These are phyloP conservation scores for Apiospora phragmitis DNA, from an alignment of 2,329 filamentous ascomycete genomes.

Conservation along the genomic window DNA sequence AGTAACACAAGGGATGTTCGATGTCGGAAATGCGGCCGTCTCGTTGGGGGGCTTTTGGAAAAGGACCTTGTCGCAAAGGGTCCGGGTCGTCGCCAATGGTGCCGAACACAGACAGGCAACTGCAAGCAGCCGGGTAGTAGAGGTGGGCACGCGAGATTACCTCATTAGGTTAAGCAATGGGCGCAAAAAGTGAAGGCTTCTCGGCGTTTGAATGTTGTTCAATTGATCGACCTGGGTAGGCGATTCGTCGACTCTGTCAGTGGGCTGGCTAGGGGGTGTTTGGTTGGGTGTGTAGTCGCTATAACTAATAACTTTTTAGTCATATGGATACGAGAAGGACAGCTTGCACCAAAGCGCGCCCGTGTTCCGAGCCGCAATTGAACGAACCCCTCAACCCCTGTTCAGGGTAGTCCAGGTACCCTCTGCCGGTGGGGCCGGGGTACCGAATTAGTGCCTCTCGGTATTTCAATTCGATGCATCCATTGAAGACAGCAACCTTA, in stretches of 20 bases:
- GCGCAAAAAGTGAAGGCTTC: not conserved
- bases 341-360: conserved; percentile 26
- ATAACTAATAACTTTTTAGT: conserved; percentile 1
- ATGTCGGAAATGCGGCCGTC: not conserved
- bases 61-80: not conserved
- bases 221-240: not conserved
- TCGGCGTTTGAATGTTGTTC: not conserved
- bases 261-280: not conserved
- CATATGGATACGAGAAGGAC: conserved; percentile 22
- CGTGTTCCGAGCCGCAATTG: not conserved
- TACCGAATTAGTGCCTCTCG: not conserved
- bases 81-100: not conserved
- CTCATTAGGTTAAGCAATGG: not conserved
- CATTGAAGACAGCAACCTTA: not conserved
- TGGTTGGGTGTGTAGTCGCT: conserved; percentile 5
- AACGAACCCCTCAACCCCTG: conserved; percentile 9
- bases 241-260: not conserved
- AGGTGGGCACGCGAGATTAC: not conserved
- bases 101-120: not conserved
- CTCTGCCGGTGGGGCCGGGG: not conserved
- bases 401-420: conserved; percentile 1
- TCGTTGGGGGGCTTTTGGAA: not conserved
- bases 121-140: not conserved
- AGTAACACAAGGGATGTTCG: not conserved
- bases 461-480: not conserved